Evolutionary conservation across 2,329 filamentous ascomycete genomes (phyloP).

Genomic region (Aspergillus cejpii): DNA sequence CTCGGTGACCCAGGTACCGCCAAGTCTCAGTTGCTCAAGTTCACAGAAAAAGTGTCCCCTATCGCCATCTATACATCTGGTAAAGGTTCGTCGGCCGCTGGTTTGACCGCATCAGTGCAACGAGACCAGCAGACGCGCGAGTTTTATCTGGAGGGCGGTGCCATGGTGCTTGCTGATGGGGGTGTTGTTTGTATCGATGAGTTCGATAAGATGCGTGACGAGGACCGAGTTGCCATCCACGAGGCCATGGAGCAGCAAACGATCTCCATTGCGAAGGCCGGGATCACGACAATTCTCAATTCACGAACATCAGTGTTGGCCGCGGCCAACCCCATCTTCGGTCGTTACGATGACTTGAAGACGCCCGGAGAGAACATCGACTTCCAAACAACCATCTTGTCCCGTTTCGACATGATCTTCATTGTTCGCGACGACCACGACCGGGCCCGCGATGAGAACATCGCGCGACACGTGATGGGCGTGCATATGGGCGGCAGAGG

Average conservation of each 20-base stretch:
- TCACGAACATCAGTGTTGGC: constrained; percentile 90
- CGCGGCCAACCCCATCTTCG: constrained; percentile 95
- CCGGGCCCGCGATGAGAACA: constrained; percentile 78
- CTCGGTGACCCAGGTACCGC: constrained; percentile 97
- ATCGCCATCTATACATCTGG: constrained; percentile 98
- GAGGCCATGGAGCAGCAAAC: constrained; percentile 99
- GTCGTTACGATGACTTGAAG: constrained; percentile 96
- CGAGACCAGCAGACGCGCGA: constrained; percentile 85
- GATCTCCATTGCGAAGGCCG: constrained; percentile 96
- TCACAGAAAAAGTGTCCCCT: constrained; percentile 90
- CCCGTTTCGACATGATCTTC: constrained; percentile 99
- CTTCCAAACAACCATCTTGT: constrained; percentile 96
- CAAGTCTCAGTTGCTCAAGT: constrained; percentile 94
- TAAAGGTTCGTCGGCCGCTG: constrained; percentile 93
- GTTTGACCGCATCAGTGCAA: constrained; percentile 95
- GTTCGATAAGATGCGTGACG: constrained; percentile 99
- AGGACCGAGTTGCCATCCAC: constrained; percentile 95
- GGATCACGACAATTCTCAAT: constrained; percentile 96
- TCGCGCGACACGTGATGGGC: constrained; percentile 94
- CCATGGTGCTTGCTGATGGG: constrained; percentile 95
- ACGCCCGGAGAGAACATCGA: constrained; percentile 97
- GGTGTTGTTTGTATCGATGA: constrained; percentile 98
- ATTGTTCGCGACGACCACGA: constrained; percentile 96
- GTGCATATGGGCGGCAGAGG: constrained; percentile 91
- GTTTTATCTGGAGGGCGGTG: constrained; percentile 96